These are phyloP conservation scores for Albizia julibrissin DNA, from an alignment of 306 rosid species.

Conservation along the genomic window DNA sequence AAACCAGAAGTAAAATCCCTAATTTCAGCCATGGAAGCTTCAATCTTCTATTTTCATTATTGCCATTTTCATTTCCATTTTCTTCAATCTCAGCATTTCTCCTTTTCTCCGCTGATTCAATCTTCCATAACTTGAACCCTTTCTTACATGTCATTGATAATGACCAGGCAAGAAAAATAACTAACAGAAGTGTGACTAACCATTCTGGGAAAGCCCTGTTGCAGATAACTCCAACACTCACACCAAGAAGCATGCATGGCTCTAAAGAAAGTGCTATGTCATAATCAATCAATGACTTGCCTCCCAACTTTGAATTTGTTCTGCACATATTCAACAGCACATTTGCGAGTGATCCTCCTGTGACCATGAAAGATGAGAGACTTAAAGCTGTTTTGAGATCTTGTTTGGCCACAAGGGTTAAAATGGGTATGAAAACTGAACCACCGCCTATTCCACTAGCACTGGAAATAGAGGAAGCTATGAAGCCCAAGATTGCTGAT, in stretches of 20 bases:
- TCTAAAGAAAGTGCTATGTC: constrained; percentile 77
- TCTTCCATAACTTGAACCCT: constrained; percentile 58
- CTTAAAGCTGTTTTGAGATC: constrained; percentile 85
- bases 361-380: constrained; percentile 87
- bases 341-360: constrained; percentile 84
- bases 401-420: constrained; percentile 57
- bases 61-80: constrained; percentile 41
- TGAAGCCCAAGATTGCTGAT: constrained; percentile 47
- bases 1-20: constrained; percentile 61
- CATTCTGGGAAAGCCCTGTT: constrained; percentile 83
- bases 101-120: constrained; percentile 46
- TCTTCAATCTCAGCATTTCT: constrained; percentile 30
- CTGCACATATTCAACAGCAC: constrained; percentile 51
- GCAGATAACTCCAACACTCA: constrained; percentile 88
- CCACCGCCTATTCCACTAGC: constrained; percentile 87
- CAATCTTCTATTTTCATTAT: constrained; percentile 17
- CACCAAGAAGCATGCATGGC: constrained; percentile 83
- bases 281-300: constrained; percentile 62
- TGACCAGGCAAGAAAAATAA: constrained; percentile 82
- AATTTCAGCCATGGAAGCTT: constrained; percentile 72
- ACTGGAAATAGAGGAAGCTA: constrained; percentile 59
- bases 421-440: constrained; percentile 73
- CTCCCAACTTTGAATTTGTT: constrained; percentile 32
- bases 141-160: constrained; percentile 63
- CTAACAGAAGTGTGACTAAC: constrained; percentile 66